Conservation (phyloP, 768 basidiomycete species). For the Russula foetens region DNA sequence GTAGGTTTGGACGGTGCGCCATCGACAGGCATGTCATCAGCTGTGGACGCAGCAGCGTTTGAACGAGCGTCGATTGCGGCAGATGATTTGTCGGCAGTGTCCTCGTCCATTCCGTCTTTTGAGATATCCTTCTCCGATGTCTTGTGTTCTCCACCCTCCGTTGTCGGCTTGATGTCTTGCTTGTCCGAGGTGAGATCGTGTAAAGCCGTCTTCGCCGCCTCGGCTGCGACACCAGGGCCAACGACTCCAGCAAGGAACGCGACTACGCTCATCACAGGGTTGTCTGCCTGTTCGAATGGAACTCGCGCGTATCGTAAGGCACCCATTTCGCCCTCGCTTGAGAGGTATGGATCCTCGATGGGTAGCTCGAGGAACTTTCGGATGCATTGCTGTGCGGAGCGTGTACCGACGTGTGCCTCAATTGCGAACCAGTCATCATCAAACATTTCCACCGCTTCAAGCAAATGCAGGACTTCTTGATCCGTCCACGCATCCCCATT, state of each 20-base stretch:
- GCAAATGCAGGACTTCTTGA: conserved; percentile 76
- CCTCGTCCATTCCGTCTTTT: conserved; percentile 25
- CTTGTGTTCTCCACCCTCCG: conserved; percentile 26
- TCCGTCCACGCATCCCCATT: conserved; percentile 72
- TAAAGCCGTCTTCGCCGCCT: conserved; percentile 86
- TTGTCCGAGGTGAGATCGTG: conserved; percentile 65
- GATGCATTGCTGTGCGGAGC: conserved; percentile 91
- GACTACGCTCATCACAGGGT: conserved; percentile 98
- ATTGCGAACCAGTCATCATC: conserved; percentile 95
- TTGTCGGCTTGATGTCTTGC: conserved; percentile 23
- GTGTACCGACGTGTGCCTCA: conserved; percentile 87
- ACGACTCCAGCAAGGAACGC: conserved; percentile 94
- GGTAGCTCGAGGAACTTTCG: conserved; percentile 92
- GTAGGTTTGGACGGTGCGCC: conserved; percentile 30
- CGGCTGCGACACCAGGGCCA: conserved; percentile 81
- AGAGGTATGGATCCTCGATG: conserved; percentile 91
- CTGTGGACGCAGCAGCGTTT: conserved; percentile 18
- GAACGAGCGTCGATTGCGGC: conserved; percentile 13
- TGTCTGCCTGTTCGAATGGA: conserved; percentile 92
- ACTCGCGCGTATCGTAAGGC: conserved; percentile 66
- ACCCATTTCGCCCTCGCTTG: conserved; percentile 68
- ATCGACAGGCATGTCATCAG: conserved; percentile 45
- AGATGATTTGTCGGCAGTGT: conserved; percentile 8
- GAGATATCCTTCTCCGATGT: conserved; percentile 30
- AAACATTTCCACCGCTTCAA: conserved; percentile 98